Base-by-base conservation (phyloP, 2,329 filamentous ascomycete genomes). In the Drechslera avenae region DNA sequence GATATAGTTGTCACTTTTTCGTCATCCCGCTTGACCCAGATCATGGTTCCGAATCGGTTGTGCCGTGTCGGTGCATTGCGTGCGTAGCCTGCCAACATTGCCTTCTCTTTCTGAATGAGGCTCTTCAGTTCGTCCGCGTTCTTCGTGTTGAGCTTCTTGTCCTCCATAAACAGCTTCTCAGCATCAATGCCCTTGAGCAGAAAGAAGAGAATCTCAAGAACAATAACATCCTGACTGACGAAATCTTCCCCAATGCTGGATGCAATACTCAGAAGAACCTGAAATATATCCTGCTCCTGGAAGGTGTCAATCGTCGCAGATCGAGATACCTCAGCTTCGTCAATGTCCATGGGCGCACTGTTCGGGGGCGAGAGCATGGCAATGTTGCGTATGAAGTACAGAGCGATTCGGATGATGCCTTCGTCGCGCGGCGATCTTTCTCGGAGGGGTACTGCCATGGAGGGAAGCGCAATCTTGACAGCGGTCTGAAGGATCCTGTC, bases 161-260 rank as follows among this genome's bases (percentile, higher is more conserved):
- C 86, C 57, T 89, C 83, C 83, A 96, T 87, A 71, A 97, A 97
- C 2, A 99, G 77, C 69, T 91, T 90, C 52, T 88, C 83, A 2
- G 88, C 81, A 70, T 96, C 87, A 12, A 97, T 86, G 16, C 92
- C 90, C 72, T 97, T 97, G 50, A 97, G 83, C 1, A 99, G 73
- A 63, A 97, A 91, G 73, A 96, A 99, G 21, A 99, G 76, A 32
- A 93, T 89, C 69, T 99, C 94, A 75, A 99, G 84, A 17, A 97
- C 75, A n/a, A 91, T 82, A 2, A 93, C 86, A 68, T 97, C 93
- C 62, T 97, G 91, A 13, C 86, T 86, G 54, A 88, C 86, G 72
- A 97, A 99, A 63, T 97, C 93, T 33, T 97, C 91, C 28, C 90
- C 90, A 78, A 97, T 93, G 56, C 93, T 95, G 2, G 92, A 97